Evolutionary conservation across 2,329 filamentous ascomycete species (phyloP), one percentile per base, ranked within the genome.

Genomic region (Hymenoscyphus occultus): DNA sequence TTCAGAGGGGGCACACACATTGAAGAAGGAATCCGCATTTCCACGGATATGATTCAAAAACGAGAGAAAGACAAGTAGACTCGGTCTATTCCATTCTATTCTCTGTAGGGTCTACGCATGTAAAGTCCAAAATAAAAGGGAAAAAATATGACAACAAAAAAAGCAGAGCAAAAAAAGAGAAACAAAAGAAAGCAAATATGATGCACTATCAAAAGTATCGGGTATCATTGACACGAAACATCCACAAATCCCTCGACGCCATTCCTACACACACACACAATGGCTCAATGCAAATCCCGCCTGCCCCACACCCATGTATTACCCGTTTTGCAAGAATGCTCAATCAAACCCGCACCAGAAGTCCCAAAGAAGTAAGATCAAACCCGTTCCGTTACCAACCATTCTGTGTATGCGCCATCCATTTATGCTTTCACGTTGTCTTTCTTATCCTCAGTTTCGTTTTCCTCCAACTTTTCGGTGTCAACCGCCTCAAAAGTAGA

Each of bases 401-500:
- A 56, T 64, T 59, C 48, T 35, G 32, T 22, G 9, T 22, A 51
- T 51, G 45, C 45, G 19, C 45, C 45, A 19, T 51, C n/a, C 19
- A 22, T 22, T 61, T 66, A 67, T 56, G 59, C 62, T 62, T 68
- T 64, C 60, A 63, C 63, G 6, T 59, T 64, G 19, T 64, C 64
- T 64, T 67, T 45, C 31, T 19, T n/a, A 3, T 54, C 32, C 62
- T 67, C 63, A n/a, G 32, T 35, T 59, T 65, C 61, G 16, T 12
- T 31, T 10, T 69, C 69, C n/a, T 69, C 67, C 14, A 57, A 59
- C 40, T 69, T 73, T 32, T 70, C 71, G 4, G 62, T 62, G 22
- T 70, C 70, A n/a, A 63, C 67, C 39, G 62, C 39, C 39, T 70
- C 71, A 70, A 69, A 74, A 0, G 64, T 71, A n/a, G 72, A 75